Percentiles rank a stretch among this genome's conserved stretches.
Conservation (phyloP, 306 rosid genomes). For the Prunus persica region Prunus_persica_NCBIv2 NC_034012.1:21411001-21411500, state of each 20-base stretch:
- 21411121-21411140: background rate
- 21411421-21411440: background rate
- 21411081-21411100: background rate
- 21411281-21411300: background rate
- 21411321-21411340: background rate
- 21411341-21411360: background rate
- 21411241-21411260: constrained; percentile 15
- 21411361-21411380: background rate
- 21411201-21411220: constrained; percentile 84
- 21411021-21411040: background rate
- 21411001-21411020: background rate
- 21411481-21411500: no score
- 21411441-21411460: no score
- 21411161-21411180: constrained; percentile 87
- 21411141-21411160: constrained; percentile 60
- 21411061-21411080: background rate
- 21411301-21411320: background rate
- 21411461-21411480: background rate
- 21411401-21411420: background rate
- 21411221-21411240: constrained; percentile 79
- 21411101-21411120: background rate
- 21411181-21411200: constrained; percentile 85
- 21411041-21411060: background rate
- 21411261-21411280: background rate
- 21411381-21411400: background rate